Conservation (phyloP, 2,329 filamentous ascomycete species). For the Alternaria novae-zelandiae region DNA sequence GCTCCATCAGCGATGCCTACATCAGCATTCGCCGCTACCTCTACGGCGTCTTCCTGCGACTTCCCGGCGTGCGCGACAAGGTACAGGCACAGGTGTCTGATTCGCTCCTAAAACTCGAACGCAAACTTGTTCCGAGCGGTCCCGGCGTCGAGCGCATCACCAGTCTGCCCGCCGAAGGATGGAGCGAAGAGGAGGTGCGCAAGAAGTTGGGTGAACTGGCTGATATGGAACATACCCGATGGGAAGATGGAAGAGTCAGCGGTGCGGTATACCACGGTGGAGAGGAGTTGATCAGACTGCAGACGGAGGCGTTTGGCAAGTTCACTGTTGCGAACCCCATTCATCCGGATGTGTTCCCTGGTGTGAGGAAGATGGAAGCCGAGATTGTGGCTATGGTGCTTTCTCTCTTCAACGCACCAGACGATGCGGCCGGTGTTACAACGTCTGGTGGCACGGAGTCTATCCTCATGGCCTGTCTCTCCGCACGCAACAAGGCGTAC, state of each 20-base stretch:
- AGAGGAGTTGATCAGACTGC: constrained; percentile 77
- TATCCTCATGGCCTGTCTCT: constrained; percentile 93
- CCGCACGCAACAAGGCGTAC: constrained; percentile 87
- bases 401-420: constrained; percentile 85
- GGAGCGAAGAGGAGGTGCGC: constrained; percentile 78
- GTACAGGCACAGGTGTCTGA: constrained; percentile 85
- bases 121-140: constrained; percentile 78
- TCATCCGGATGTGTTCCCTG: constrained; percentile 97
- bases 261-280: constrained; percentile 97
- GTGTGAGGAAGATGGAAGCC: constrained; percentile 98
- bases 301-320: constrained; percentile 90
- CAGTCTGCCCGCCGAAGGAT: constrained; percentile 80
- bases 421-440: constrained; percentile 83
- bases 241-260: constrained; percentile 94
- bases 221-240: constrained; percentile 89
- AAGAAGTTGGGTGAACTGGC: constrained; percentile 80
- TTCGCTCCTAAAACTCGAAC: constrained; percentile 78
- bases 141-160: constrained; percentile 76
- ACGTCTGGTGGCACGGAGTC: constrained; percentile 95
- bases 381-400: constrained; percentile 97
- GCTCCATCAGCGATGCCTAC: constrained; percentile 78
- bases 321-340: constrained; percentile 97
- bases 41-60: constrained; percentile 84
- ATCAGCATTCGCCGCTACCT: constrained; percentile 71
- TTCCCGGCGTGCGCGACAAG: constrained; percentile 84